Evolutionary conservation across 2,329 filamentous ascomycete genomes (phyloP), one percentile per base, ranked within the genome.

Genomic region (Neobulgaria alba): DNA sequence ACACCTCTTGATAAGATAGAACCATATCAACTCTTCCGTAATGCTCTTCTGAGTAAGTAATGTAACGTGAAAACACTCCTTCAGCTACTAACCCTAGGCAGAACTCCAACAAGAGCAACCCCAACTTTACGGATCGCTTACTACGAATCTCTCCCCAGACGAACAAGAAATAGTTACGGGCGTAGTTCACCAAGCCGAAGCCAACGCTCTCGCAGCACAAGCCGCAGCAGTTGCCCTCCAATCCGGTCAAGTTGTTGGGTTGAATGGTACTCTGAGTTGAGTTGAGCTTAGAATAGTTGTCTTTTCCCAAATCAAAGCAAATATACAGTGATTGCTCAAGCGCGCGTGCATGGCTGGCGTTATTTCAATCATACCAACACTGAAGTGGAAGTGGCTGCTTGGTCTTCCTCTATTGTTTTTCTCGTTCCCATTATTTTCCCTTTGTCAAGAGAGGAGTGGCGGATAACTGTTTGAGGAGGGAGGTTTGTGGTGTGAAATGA

Each of bases 1-100:
- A 94, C 90, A 10, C 89, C 90, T 12, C 72, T 98, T 17, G 92
- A 98, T 63, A 92, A 92, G 67, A 74, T 98, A 47, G 92, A 98
- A 65, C 89, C 90, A 2, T 98, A 98, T 58, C 76, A 81, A 59
- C 70, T 95, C 47, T 95, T 98, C 74, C 83, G 87, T 61, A 72
- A 75, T 47, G 81, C 85, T 14, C 69, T 96, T 51, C 64, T 90
- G 58, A 83, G 89, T 95, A 78, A 63, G 85, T n/a, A n/a, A n/a
- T n/a, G n/a, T n/a, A n/a, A n/a, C n/a, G n/a, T n/a, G n/a, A 46
- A 34, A 4, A 36, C 12, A 4, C 12, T 15, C 9, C 17, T 12
- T 15, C 8, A 19, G 8, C 5, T 14, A 37, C 46, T 52, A 46
- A 49, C 18, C 14, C 9, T 3, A 38, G 38, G 36, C 59, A 94